phyloP scores from a whole-genome alignment of 2,329 filamentous ascomycete species.

The Ophiosphaerella herpotricha region DNA sequence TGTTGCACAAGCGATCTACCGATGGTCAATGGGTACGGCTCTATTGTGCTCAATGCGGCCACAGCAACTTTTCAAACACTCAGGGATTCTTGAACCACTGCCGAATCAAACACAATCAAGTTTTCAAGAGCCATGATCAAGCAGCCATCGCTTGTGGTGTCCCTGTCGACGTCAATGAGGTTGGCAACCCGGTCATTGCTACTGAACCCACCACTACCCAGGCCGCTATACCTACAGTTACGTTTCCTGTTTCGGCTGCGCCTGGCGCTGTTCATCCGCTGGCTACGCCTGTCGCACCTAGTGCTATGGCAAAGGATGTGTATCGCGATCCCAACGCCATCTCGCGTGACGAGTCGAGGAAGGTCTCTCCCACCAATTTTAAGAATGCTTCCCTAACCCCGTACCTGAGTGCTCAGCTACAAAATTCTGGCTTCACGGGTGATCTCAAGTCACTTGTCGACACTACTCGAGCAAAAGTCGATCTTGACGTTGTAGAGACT shows the following conservation, averaged over 20 bases:
- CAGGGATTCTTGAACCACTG: constrained; percentile 99
- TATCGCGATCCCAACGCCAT: constrained; percentile 33
- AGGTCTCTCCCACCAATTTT: constrained; percentile 29
- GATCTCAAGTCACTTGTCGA: constrained; percentile 45
- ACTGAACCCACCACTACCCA: constrained; percentile 36
- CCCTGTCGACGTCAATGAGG: constrained; percentile 72
- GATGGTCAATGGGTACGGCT: constrained; percentile 88
- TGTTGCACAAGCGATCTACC: constrained; percentile 78
- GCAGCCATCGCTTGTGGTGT: constrained; percentile 88
- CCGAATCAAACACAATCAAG: constrained; percentile 89
- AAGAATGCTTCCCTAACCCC: constrained; percentile 48
- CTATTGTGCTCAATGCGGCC: constrained; percentile 82
- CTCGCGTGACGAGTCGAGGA: constrained; percentile 20
- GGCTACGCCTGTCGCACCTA: constrained; percentile 30
- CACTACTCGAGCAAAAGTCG: constrained; percentile 42
- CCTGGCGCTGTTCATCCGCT: constrained; percentile 45
- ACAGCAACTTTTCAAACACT: constrained; percentile 92
- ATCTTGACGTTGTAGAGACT: constrained; percentile 40
- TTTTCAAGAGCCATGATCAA: constrained; percentile 95
- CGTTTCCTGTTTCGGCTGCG: constrained; percentile 32
- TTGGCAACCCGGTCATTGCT: constrained; percentile 38
- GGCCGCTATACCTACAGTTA: constrained; percentile 31
- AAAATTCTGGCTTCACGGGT: constrained; percentile 50
- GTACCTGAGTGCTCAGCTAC: constrained; percentile 46
- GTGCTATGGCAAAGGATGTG: constrained; percentile 36